Conservation (phyloP, 495 filamentous ascomycete species). For the Hypoxylon crocopeplum region DNA sequence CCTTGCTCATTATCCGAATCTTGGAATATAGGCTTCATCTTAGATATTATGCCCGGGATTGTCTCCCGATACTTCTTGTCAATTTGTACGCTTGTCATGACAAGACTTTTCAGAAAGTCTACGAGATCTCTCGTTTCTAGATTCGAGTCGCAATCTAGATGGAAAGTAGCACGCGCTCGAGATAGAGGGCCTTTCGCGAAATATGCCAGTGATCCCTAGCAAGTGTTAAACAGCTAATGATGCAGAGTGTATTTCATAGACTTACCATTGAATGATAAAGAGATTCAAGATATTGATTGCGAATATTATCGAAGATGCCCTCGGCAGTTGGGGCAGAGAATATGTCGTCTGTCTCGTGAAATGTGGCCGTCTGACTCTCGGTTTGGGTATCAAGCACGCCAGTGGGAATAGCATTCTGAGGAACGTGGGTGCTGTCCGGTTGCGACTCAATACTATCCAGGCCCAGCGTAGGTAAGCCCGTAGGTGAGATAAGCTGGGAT, state of each 20-base stretch:
- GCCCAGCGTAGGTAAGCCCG: constrained; percentile 9
- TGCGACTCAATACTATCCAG: constrained; percentile 10
- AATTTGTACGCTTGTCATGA: constrained; percentile 75
- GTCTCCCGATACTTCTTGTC: constrained; percentile 89
- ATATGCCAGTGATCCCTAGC: constrained; percentile 86
- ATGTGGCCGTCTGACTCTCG: neutral
- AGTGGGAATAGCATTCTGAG: constrained; percentile 5
- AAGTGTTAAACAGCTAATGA: constrained; percentile 32
- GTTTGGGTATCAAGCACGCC: constrained; percentile 6
- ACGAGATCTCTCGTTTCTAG: constrained; percentile 66
- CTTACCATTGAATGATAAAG: constrained; percentile 88
- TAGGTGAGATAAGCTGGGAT: constrained; percentile 28
- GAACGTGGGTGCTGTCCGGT: constrained; percentile 5
- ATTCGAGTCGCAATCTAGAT: constrained; percentile 59
- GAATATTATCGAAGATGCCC: constrained; percentile 70
- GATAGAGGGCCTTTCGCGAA: constrained; percentile 96
- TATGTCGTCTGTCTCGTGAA: constrained; percentile 25
- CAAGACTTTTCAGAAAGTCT: constrained; percentile 71
- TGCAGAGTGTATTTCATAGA: neutral
- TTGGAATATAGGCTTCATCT: constrained; percentile 62
- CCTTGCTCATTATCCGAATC: constrained; percentile 64
- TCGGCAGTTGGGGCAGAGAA: constrained; percentile 58
- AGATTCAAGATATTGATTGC: constrained; percentile 81
- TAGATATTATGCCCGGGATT: constrained; percentile 69
- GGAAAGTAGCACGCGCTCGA: constrained; percentile 80